Conservation (phyloP, 2,329 filamentous ascomycete species). For the Colletotrichum sp. region DNA sequence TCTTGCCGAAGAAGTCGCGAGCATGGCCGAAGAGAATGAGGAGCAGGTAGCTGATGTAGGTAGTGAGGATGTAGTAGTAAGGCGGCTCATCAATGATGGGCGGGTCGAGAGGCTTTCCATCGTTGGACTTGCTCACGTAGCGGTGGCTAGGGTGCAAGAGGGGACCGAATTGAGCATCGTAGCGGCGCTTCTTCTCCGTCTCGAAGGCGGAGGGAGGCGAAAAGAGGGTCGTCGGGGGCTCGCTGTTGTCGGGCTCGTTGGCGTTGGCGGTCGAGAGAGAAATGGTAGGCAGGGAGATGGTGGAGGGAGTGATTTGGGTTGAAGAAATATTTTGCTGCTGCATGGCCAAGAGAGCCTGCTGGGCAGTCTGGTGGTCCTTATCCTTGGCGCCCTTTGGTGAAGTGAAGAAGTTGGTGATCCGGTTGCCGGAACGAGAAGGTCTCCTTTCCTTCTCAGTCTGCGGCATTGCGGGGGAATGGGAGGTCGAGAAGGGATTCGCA, state of each 20-base stretch:
- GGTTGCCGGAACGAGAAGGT: slow-evolving; percentile 64
- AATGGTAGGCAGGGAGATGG: slow-evolving; percentile 85
- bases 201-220: slow-evolving; percentile 88
- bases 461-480: slow-evolving; percentile 50
- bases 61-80: slow-evolving; percentile 96
- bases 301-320: slow-evolving; percentile 72
- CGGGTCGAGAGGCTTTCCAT: slow-evolving; percentile 76
- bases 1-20: slow-evolving; percentile 96
- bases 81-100: slow-evolving; percentile 94
- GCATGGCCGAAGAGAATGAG: slow-evolving; percentile 95
- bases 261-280: slow-evolving; percentile 86
- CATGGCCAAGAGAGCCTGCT: slow-evolving; percentile 72
- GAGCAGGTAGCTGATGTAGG: slow-evolving; percentile 97
- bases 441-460: slow-evolving; percentile 61
- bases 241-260: slow-evolving; percentile 73
- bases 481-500: slow-evolving; percentile 60
- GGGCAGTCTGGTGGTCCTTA: slow-evolving; percentile 68
- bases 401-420: slow-evolving; percentile 83
- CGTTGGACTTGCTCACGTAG: slow-evolving; percentile 85
- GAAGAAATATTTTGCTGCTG: slow-evolving; percentile 65
- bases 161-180: slow-evolving; percentile 91
- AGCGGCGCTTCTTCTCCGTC: slow-evolving; percentile 73
- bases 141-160: slow-evolving; percentile 80
- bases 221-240: slow-evolving; percentile 80
- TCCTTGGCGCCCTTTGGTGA: slow-evolving; percentile 64